Evolutionary conservation across 2,329 filamentous ascomycete genomes (phyloP), one percentile per base, ranked within the genome.

Genomic region (Orbilia javanica): DNA sequence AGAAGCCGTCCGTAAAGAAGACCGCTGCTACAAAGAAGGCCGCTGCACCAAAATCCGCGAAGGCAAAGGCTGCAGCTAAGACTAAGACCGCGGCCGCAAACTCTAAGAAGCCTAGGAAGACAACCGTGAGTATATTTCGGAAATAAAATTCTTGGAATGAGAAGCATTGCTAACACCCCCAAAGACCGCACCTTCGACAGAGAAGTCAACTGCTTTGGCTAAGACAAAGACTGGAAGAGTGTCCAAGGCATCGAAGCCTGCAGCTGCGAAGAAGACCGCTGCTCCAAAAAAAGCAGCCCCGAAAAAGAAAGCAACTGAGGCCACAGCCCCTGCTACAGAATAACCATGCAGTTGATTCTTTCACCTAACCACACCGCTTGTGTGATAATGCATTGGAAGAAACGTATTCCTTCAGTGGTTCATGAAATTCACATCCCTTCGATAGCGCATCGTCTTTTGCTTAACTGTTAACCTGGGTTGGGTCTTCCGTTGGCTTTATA

Each of bases 221-320:
- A 79, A 79, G 63, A 79, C 75, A 4, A 79, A 79, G 48, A 29
- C 69, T 1, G 75, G 75, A 48, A 60, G 75, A 36, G 68, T 79
- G 6, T 62, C 68, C 2, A 79, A 79, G 50, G 34, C 71, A 8
- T 10, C 75, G 1, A 79, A 79, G 36, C 25, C 69, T 5, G 34
- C 75, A 5, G 22, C 73, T 15, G 42, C 60, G 0, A 79, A 74
- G 69, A 74, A 65, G n/a, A 18, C 69, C 2, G 10, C 68, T 4
- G 44, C 75, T 6, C 36, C 42, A 1, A 73, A 79, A 34, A 68
- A 72, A 48, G 48, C 69, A 1, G 68, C 62, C 13, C 53, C 75
- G 2, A 73, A 73, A 39, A 79, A 74, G 69, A 79, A 79, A 36
- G 42, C 75, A 3, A 44, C 60, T 13, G 70, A 73, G 13, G 36